Conservation (phyloP, 225 moss, liverwort and hornwort species). For the Sphagnum tenellum region DNA sequence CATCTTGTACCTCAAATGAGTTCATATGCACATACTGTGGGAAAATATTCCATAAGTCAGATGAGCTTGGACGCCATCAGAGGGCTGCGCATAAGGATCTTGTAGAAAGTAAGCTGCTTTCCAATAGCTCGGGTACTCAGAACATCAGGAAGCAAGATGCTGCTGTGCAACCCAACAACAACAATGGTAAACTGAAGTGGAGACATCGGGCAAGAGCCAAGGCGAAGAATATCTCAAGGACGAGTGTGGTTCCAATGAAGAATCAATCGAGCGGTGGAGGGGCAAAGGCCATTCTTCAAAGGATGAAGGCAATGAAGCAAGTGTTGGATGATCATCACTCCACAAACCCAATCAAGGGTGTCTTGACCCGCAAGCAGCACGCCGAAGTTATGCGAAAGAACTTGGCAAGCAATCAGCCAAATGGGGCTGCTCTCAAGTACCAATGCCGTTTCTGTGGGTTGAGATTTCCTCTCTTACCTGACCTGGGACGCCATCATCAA, state of each 20-base stretch:
- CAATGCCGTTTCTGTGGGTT: slow-evolving; percentile 50
- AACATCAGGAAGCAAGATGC: slow-evolving; percentile 15
- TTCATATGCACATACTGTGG: slow-evolving; percentile 52
- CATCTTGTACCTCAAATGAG: slow-evolving; percentile 4
- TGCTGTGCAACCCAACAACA: slow-evolving; percentile 14
- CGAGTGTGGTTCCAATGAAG: slow-evolving; percentile 21
- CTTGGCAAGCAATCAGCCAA: too few species aligned
- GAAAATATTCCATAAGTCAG: slow-evolving; percentile 44
- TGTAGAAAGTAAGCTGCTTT: too few species aligned
- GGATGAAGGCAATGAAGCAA: slow-evolving; percentile 63
- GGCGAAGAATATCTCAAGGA: slow-evolving; percentile 28
- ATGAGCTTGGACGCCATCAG: slow-evolving; percentile 71
- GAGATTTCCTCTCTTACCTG: slow-evolving; percentile 55
- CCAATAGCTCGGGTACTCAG: too few species aligned
- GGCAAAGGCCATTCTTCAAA: slow-evolving; percentile 55
- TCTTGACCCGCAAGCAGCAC: too few species aligned
- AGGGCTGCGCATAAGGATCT: slow-evolving; percentile 34
- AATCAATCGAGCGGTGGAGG: slow-evolving; percentile 33
- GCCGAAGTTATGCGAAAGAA: too few species aligned
- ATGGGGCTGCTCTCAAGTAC: slow-evolving; percentile 19
- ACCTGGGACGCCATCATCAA: slow-evolving; percentile 71
- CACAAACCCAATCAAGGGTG: too few species aligned
- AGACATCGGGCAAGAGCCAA: slow-evolving; percentile 54
- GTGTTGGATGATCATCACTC: slow-evolving; percentile 7
- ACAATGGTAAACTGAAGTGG: slow-evolving; percentile 42